phyloP scores from a whole-genome alignment of 1,284 basidiomycete species.

The Melampsora americana region DNA sequence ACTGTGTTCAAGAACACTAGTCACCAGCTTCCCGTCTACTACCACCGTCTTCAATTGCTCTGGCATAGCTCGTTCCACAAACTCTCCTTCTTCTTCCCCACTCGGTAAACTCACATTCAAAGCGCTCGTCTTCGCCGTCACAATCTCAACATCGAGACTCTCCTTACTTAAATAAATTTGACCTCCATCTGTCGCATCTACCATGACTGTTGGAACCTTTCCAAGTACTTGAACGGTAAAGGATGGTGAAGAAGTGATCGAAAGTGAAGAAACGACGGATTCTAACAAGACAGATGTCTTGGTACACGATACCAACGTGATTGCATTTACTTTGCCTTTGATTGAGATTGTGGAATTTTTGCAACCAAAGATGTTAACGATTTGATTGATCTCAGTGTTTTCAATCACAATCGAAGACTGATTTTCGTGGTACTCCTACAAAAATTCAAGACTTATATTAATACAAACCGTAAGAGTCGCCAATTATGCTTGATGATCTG shows the following conservation, averaged over 20 bases:
- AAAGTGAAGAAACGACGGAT: conserved; percentile 81
- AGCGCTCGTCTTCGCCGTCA: conserved; percentile 88
- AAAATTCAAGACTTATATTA: not conserved
- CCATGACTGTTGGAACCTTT: conserved; percentile 79
- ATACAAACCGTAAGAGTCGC: not conserved
- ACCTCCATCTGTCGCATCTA: conserved; percentile 92
- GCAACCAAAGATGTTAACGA: conserved; percentile 85
- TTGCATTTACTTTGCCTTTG: conserved; percentile 92
- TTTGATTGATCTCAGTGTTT: conserved; percentile 75
- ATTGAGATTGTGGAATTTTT: conserved; percentile 82
- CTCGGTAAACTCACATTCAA: conserved; percentile 90
- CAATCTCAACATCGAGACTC: conserved; percentile 77
- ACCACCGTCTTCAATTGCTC: conserved; percentile 92
- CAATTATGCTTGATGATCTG: conserved; percentile 3
- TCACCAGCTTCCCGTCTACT: conserved; percentile 77
- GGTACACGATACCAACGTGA: conserved; percentile 81
- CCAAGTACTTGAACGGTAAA: conserved; percentile 92
- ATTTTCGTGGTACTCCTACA: conserved; percentile 87
- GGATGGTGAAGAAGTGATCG: conserved; percentile 83
- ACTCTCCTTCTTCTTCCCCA: conserved; percentile 83
- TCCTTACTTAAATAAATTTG: conserved; percentile 88
- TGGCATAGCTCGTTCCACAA: conserved; percentile 83
- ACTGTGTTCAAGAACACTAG: conserved; percentile 80
- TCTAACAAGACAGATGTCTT: conserved; percentile 87
- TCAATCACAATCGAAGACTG: conserved; percentile 72